phyloP scores from a whole-genome alignment of 441 rosid species.

The Erysimum cheiri region DNA sequence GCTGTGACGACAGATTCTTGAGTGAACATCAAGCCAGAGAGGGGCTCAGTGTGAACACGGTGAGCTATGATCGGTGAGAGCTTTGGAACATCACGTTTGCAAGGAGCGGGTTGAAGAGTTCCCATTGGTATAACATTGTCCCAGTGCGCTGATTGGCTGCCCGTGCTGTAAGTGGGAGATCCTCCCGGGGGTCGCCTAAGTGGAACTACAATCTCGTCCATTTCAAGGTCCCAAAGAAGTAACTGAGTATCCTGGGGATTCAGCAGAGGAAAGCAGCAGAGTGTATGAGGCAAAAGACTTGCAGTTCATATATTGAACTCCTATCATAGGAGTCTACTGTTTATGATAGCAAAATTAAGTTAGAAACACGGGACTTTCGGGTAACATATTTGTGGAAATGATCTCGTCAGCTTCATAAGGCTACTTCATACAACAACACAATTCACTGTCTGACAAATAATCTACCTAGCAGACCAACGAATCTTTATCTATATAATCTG shows the following conservation, averaged over 20 bases:
- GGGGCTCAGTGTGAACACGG: slow-evolving; percentile 93
- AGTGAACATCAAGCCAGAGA: slow-evolving; percentile 87
- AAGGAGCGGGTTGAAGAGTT: slow-evolving; percentile 90
- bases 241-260: slow-evolving; percentile 79
- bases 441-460: not conserved
- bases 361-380: not conserved
- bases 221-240: slow-evolving; percentile 96
- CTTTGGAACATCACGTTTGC: slow-evolving; percentile 91
- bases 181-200: slow-evolving; percentile 92
- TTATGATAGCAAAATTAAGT: not conserved
- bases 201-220: slow-evolving; percentile 99
- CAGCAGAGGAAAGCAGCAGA: slow-evolving; percentile 30
- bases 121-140: slow-evolving; percentile 79
- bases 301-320: slow-evolving; percentile 10
- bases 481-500: not conserved
- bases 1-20: slow-evolving; percentile 86
- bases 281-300: slow-evolving; percentile 15
- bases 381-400: not conserved
- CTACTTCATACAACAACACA: not conserved
- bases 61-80: slow-evolving; percentile 87
- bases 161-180: slow-evolving; percentile 92
- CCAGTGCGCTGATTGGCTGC: slow-evolving; percentile 99
- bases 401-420: not conserved
- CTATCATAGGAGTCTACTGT: not conserved
- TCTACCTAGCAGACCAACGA: slow-evolving; percentile 3